Base-by-base conservation (phyloP, 306 rosid species). In the Castanea mollissima region DNA sequence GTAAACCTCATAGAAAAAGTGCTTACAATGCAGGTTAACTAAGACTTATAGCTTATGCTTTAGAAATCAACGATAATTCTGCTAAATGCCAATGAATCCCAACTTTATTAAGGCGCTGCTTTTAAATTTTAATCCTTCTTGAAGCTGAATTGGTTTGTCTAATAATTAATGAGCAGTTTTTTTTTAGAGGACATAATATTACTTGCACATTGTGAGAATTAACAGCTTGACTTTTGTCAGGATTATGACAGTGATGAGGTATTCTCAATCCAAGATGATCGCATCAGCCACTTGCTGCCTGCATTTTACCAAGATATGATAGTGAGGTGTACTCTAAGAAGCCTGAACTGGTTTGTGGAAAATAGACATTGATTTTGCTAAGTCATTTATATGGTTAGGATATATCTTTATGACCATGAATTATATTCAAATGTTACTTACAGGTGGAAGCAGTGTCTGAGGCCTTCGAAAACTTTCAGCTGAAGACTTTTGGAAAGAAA, bases 291-390 rank as follows among this genome's bases (percentile, higher is more conserved):
- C 84, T 82, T 94, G 86, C 84, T 94, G 85, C 98, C 98, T 8
- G 82, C 91, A 38, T 94, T 78, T 44, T 86, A 84, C 75, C 88
- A 90, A 84, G 98, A 94, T 65, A 73, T 79, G 78, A 86, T 94
- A 81, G 98, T 94, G 74, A 85, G 98, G 97, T 94, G 54, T 94
- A 94, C 68, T 82, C 97, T 59, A 94, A 92, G 86, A 92, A 85
- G 85, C 94, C 96, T 38, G 92, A 87, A 64, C 80, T 90, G 98
- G 98, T 94, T 64, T 81, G 95, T 77, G 23, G n/a, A 69, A 52
- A 15, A 52, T 52, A 72, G 78, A 46, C 25, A 25, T 21, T 55
- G 6, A 67, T 63, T 23, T 69, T 35, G 8, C 7, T 60, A 1
- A 1, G 27, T 38, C 29, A 69, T 41, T 16, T 19, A 41, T 21